Conservation (phyloP, 2,329 filamentous ascomycete genomes). For the Pseudofabraea citricarpa region DNA sequence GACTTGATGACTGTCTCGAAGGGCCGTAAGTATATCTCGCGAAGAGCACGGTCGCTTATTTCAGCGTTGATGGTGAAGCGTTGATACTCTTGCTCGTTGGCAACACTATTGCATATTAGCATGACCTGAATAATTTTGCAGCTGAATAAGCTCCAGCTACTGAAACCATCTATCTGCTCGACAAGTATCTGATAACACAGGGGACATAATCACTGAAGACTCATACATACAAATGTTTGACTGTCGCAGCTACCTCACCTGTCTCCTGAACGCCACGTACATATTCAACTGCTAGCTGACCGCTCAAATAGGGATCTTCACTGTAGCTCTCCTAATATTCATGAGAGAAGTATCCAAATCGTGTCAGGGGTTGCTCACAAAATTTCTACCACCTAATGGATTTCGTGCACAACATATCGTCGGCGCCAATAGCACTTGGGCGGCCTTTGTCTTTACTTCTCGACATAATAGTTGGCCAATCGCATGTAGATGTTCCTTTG, state of each 20-base stretch:
- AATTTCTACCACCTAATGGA: background rate
- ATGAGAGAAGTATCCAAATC: background rate
- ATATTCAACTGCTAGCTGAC: constrained; percentile 22
- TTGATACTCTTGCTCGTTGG: constrained; percentile 46
- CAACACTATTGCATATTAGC: constrained; percentile 18
- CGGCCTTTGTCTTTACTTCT: constrained; percentile 1
- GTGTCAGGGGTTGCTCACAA: background rate
- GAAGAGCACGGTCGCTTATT: constrained; percentile 35
- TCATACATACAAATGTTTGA: constrained; percentile 1
- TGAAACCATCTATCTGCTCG: too few relatives aligned
- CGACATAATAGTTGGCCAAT: background rate
- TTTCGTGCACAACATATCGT: constrained; percentile 2
- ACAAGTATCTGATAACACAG: too few relatives aligned
- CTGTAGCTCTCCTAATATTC: constrained; percentile 26
- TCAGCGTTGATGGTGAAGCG: constrained; percentile 42
- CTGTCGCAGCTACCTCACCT: background rate
- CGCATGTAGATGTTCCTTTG: background rate
- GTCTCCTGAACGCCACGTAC: constrained; percentile 15
- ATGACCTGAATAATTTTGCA: too few relatives aligned
- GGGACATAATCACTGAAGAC: background rate
- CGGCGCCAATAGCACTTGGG: background rate
- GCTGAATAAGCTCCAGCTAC: too few relatives aligned
- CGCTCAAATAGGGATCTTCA: constrained; percentile 25
- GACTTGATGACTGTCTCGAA: constrained; percentile 22
- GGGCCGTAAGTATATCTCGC: constrained; percentile 25